A percentile compares a stretch with the other conserved stretches of the same genome.
Conservation (phyloP, 2,329 filamentous ascomycete genomes). For the Ophiostoma sp. region DNA sequence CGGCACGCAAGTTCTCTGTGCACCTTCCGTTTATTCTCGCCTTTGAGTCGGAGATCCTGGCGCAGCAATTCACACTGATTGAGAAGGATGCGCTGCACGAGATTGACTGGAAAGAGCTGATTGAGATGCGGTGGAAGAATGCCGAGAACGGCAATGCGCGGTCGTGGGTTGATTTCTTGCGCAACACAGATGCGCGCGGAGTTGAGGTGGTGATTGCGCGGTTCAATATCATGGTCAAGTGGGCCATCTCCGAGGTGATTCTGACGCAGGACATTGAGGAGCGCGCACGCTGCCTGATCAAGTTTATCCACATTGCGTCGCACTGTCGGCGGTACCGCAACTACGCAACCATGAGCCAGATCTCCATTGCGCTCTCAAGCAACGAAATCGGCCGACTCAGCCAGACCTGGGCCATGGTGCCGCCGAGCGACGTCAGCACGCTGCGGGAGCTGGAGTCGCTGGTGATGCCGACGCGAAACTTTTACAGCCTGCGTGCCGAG, state of each 20-base stretch:
- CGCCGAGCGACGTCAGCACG: constrained; percentile 58
- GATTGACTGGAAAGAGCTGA: constrained; percentile 82
- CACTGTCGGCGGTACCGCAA: constrained; percentile 73
- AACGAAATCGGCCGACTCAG: constrained; percentile 64
- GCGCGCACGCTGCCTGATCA: constrained; percentile 69
- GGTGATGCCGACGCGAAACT: constrained; percentile 72
- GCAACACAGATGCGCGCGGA: constrained; percentile 64
- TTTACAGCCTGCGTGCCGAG: constrained; percentile 68
- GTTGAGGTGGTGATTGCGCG: constrained; percentile 80
- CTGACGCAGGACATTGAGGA: constrained; percentile 68
- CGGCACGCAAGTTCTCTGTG: constrained; percentile 40
- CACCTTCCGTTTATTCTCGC: constrained; percentile 77
- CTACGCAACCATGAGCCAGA: constrained; percentile 77
- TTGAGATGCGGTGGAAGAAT: constrained; percentile 78
- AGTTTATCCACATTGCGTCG: constrained; percentile 74
- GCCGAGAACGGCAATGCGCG: constrained; percentile 57
- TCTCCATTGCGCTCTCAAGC: constrained; percentile 70
- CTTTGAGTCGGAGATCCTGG: constrained; percentile 71
- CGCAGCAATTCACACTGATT: constrained; percentile 78
- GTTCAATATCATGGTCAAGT: constrained; percentile 85
- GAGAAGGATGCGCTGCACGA: constrained; percentile 82
- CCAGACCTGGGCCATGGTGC: constrained; percentile 67
- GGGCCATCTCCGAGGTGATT: constrained; percentile 74
- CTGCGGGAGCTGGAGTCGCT: constrained; percentile 65
- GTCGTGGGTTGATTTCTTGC: constrained; percentile 78